Percentiles rank a stretch among this genome's conserved stretches.
phyloP scores from a whole-genome alignment of 2,329 filamentous ascomycete species.

The Blumeria hordei region DNA sequence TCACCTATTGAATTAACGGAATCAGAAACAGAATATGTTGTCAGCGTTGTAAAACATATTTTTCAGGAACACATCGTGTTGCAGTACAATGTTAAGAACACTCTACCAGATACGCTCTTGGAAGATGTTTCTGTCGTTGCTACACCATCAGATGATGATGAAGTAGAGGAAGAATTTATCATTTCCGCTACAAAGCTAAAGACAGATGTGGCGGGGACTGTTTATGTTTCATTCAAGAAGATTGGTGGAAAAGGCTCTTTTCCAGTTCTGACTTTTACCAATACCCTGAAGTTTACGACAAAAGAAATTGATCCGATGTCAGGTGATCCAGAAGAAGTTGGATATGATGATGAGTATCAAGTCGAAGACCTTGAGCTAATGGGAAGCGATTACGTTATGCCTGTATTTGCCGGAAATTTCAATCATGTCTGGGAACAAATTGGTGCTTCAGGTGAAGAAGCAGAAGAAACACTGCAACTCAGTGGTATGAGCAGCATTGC shows the following conservation, averaged over 20 bases:
- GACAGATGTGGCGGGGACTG: conserved; percentile 70
- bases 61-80: conserved; percentile 94
- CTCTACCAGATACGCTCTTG: conserved; percentile 67
- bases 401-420: conserved; percentile 84
- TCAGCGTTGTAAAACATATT: conserved; percentile 81
- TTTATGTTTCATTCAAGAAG: conserved; percentile 90
- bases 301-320: conserved; percentile 94
- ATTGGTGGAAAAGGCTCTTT: conserved; percentile 50
- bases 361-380: conserved; percentile 78
- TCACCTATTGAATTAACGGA: conserved; percentile 73
- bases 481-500: conserved; percentile 76
- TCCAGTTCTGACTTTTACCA: conserved; percentile 63
- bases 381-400: conserved; percentile 83
- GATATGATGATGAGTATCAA: conserved; percentile 96
- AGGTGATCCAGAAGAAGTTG: conserved; percentile 71
- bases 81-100: conserved; percentile 97
- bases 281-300: conserved; percentile 85
- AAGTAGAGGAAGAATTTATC: conserved; percentile 78
- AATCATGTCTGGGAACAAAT: conserved; percentile 89
- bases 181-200: conserved; percentile 63
- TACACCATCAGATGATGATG: conserved; percentile 58
- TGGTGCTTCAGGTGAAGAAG: conserved; percentile 62
- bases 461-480: conserved; percentile 74
- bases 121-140: conserved; percentile 73
- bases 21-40: conserved; percentile 92